Conservation (phyloP, 2,329 filamentous ascomycete genomes). For the Blastomyces percursus region DNA sequence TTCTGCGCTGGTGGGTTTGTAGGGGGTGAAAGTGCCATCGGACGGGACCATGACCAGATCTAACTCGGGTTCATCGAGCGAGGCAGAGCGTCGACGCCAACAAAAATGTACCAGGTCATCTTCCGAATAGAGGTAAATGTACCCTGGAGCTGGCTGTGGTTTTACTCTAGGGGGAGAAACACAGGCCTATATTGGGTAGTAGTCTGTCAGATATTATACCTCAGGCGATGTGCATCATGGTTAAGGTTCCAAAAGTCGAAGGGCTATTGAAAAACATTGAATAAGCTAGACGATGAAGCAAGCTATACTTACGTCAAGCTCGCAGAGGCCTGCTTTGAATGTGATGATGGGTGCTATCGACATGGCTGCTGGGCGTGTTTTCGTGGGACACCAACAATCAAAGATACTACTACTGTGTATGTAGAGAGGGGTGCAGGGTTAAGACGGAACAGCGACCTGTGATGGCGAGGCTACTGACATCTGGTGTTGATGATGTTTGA, state of each 20-base stretch:
- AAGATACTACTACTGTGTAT: slow-evolving; percentile 4
- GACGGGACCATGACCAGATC: slow-evolving; percentile 89
- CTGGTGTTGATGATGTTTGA: not conserved
- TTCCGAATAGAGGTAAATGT: slow-evolving; percentile 84
- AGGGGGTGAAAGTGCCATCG: slow-evolving; percentile 78
- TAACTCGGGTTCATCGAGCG: slow-evolving; percentile 62
- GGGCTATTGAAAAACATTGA: not conserved
- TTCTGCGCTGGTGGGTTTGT: slow-evolving; percentile 50
- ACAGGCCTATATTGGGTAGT: slow-evolving; percentile 32
- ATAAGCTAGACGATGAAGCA: slow-evolving; percentile 7
- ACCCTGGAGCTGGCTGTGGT: slow-evolving; percentile 62
- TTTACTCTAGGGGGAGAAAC: slow-evolving; percentile 59
- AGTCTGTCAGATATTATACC: not conserved
- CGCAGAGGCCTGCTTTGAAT: slow-evolving; percentile 90
- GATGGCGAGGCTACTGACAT: slow-evolving; percentile 12
- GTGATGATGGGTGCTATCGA: slow-evolving; percentile 78
- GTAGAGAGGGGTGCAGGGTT: not conserved
- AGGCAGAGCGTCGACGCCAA: slow-evolving; percentile 72
- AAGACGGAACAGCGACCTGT: not conserved
- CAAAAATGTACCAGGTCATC: slow-evolving; percentile 96
- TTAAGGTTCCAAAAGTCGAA: not conserved
- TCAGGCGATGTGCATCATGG: not conserved
- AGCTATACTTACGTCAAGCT: slow-evolving; percentile 57
- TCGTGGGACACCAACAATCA: slow-evolving; percentile 9
- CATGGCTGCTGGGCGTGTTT: slow-evolving; percentile 43